Percentiles rank a stretch among this genome's conserved stretches.
Evolutionary conservation across 164 flowering plant species (phyloP).

Genomic region (Umbellularia californica): DNA sequence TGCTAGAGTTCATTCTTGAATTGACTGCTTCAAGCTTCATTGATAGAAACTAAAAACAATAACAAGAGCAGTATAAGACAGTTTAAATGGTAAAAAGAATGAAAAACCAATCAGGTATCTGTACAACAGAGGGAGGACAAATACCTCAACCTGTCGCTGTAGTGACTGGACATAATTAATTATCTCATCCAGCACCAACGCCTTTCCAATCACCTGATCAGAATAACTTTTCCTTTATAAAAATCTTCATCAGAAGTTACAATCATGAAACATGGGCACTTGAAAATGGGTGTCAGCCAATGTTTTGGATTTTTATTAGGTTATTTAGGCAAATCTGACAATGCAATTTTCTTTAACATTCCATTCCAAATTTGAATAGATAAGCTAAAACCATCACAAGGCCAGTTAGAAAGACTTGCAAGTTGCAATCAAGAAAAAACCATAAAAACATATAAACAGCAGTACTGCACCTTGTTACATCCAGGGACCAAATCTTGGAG

Average conservation of each 20-base stretch:
- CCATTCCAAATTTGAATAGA: neutral
- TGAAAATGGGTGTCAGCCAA: neutral
- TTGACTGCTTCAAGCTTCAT: constrained; percentile 98
- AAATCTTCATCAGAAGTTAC: neutral
- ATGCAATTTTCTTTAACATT: neutral
- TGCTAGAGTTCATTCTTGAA: constrained; percentile 49
- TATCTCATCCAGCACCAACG: constrained; percentile 85
- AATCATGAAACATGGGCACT: neutral
- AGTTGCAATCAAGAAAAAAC: neutral
- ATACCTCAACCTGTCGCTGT: constrained; percentile 84
- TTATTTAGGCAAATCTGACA: neutral
- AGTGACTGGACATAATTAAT: constrained; percentile 83
- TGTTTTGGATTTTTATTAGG: neutral
- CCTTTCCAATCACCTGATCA: constrained; percentile 74
- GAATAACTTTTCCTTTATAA: neutral
- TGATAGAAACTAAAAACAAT: constrained; percentile 67
- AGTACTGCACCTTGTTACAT: constrained; percentile 73
- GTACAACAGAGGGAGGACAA: neutral
- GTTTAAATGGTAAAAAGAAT: constrained; percentile 8
- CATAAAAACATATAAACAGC: neutral
- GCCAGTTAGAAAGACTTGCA: neutral
- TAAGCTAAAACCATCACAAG: neutral
- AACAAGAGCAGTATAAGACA: constrained; percentile 14
- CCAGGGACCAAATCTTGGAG: constrained; percentile 98
- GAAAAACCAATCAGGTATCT: neutral